Evolutionary conservation across 805 yeast genomes (phyloP).

Genomic region (Schizosaccharomyces japonicus): DNA sequence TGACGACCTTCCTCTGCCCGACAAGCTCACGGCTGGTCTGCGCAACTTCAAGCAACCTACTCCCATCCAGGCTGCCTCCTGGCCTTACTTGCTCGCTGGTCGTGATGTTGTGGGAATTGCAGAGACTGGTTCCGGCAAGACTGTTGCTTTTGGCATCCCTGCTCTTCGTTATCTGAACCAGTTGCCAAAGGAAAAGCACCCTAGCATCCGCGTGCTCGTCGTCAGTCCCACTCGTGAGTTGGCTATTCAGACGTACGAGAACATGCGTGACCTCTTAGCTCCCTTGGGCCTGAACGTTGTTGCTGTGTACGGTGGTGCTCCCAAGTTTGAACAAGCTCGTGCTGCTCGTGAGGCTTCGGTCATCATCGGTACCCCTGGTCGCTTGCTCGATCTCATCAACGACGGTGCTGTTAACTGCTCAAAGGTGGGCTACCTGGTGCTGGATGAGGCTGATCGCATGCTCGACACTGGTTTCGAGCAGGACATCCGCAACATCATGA

Average conservation of each 20-base stretch:
- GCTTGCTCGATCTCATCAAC: conserved; percentile 69
- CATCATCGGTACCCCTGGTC: conserved; percentile 95
- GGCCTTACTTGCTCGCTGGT: conserved; percentile 68
- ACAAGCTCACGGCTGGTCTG: conserved; percentile 35
- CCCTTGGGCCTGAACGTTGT: conserved; percentile 43
- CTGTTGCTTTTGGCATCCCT: conserved; percentile 93
- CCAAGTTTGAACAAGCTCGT: conserved; percentile 72
- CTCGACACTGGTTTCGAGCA: conserved; percentile 94
- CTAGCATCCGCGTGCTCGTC: conserved; percentile 50
- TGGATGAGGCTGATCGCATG: conserved; percentile 98
- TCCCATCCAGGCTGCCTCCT: conserved; percentile 80
- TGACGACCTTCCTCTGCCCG: conserved; percentile 29
- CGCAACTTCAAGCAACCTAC: conserved; percentile 71
- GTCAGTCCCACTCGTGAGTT: conserved; percentile 94
- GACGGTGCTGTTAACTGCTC: conserved; percentile 61
- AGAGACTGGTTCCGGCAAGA: conserved; percentile 94
- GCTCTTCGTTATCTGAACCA: conserved; percentile 51
- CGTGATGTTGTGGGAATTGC: conserved; percentile 91
- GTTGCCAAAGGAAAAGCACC: conserved; percentile 12
- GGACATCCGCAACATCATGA: conserved; percentile 68
- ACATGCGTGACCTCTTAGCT: conserved; percentile 37
- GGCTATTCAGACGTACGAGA: conserved; percentile 81
- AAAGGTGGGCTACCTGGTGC: conserved; percentile 49
- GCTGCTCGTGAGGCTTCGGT: conserved; percentile 36
- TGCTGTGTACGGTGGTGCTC: conserved; percentile 91